A percentile compares a stretch with the other conserved stretches of the same genome.
Conservation (phyloP, 495 filamentous ascomycete species). For the Copromyces sp. region DNA sequence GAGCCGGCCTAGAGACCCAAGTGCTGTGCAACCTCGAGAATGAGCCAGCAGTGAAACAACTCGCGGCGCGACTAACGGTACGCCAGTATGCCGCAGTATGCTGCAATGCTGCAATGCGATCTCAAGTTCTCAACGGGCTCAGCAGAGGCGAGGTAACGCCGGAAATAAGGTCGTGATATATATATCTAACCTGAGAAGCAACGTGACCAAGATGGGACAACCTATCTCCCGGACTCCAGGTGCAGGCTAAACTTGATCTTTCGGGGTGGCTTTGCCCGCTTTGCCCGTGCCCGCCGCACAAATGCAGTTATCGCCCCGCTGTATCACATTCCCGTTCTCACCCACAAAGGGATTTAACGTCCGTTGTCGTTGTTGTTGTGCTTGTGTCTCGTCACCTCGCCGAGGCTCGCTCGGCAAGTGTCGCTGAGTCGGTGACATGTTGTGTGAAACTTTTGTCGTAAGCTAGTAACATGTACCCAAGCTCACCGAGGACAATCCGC, state of each 20-base stretch:
- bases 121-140: not conserved
- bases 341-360: not conserved
- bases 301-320: not conserved
- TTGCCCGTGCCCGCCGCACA: too few relatives aligned
- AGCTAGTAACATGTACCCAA: not conserved
- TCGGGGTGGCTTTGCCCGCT: too few relatives aligned
- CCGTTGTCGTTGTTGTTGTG: not conserved
- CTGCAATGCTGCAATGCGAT: not conserved
- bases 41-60: not conserved
- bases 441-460: not conserved
- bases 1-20: not conserved
- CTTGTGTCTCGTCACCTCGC: not conserved
- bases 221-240: too few relatives aligned
- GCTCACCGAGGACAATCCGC: not conserved
- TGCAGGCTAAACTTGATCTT: too few relatives aligned
- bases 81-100: not conserved
- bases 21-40: not conserved
- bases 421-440: not conserved
- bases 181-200: too few relatives aligned
- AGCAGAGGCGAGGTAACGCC: not conserved
- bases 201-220: not conserved
- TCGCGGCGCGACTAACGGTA: too few relatives aligned
- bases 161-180: not conserved
- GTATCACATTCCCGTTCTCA: not conserved
- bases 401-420: not conserved